phyloP scores from a whole-genome alignment of 495 filamentous ascomycete genomes.

The Tuber brumale region DNA sequence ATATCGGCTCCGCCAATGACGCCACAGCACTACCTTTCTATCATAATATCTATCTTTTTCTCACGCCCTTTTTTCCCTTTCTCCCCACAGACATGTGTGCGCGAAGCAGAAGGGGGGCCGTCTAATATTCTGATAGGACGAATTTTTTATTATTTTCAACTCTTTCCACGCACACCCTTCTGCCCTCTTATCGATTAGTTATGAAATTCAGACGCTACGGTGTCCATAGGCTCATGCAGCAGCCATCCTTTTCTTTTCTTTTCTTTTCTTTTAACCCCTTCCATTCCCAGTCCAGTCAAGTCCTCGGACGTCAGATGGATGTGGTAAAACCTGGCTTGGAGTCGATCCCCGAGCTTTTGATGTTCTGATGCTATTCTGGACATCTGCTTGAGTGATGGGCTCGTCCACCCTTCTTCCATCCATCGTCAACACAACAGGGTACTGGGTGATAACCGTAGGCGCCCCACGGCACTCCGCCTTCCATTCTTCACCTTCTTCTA shows the following conservation, averaged over 20 bases:
- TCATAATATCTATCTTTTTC: not conserved
- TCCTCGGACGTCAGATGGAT: not conserved
- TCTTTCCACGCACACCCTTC: not conserved
- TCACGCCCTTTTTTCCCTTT: not conserved
- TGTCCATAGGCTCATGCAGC: not conserved
- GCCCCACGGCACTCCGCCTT: not conserved
- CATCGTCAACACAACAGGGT: not conserved
- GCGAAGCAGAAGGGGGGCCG: not conserved
- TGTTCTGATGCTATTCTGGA: not conserved
- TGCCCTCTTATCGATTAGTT: not conserved
- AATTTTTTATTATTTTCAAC: not conserved
- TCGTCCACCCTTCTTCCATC: not conserved
- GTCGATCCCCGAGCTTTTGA: not conserved
- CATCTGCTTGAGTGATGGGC: not conserved
- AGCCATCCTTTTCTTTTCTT: not conserved
- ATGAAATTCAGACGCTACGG: not conserved
- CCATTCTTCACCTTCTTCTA: not conserved
- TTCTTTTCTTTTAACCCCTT: not conserved
- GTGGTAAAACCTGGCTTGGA: constrained; percentile 1
- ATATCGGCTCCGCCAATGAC: constrained; percentile 23
- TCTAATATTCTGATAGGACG: not conserved
- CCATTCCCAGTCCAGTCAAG: not conserved
- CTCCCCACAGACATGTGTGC: not conserved
- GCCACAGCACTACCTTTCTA: not conserved
- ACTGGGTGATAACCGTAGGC: not conserved